A percentile compares a stretch with the other conserved stretches of the same genome.
Evolutionary conservation across 2,329 filamentous ascomycete species (phyloP).

Genomic region (Pseudocercospora fijiensis): DNA sequence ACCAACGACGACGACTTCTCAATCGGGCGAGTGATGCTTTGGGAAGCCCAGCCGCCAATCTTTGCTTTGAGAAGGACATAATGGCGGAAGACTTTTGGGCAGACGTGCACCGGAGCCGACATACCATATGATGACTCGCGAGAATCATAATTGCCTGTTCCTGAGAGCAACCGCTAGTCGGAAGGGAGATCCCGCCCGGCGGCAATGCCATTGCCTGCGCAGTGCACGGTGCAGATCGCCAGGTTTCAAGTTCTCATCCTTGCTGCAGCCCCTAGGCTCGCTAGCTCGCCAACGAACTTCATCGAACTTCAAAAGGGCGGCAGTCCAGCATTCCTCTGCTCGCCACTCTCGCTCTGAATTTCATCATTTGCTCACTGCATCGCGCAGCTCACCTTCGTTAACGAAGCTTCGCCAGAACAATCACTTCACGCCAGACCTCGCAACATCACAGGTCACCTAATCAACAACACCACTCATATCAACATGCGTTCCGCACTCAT

Average conservation of each 20-base stretch:
- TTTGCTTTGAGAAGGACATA: neutral
- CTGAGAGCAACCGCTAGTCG: neutral
- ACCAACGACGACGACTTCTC: slow-evolving; percentile 3
- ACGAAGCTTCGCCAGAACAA: slow-evolving; percentile 4
- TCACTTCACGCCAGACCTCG: slow-evolving; percentile 4
- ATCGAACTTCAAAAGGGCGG: slow-evolving; percentile 11
- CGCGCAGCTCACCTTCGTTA: slow-evolving; percentile 16
- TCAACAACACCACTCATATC: slow-evolving; percentile 13
- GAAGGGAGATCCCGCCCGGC: neutral
- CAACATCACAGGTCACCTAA: slow-evolving; percentile 12
- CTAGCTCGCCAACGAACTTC: slow-evolving; percentile 12
- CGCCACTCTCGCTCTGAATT: slow-evolving; percentile 5
- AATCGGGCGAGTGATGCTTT: neutral
- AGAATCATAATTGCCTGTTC: slow-evolving; percentile 2
- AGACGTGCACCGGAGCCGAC: neutral
- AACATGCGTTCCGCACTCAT: slow-evolving; percentile 28
- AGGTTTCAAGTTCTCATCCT: slow-evolving; percentile 11
- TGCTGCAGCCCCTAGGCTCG: slow-evolving; percentile 9
- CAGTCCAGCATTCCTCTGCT: slow-evolving; percentile 5
- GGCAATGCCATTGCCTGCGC: slow-evolving; percentile 2
- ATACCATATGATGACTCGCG: neutral
- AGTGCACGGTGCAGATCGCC: no score
- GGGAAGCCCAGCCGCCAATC: neutral
- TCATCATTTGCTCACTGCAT: slow-evolving; percentile 10
- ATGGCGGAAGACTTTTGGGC: neutral